These are phyloP conservation scores for Eustoma russellianum DNA, from an alignment of 257 asterid species.

Conservation along the genomic window DNA sequence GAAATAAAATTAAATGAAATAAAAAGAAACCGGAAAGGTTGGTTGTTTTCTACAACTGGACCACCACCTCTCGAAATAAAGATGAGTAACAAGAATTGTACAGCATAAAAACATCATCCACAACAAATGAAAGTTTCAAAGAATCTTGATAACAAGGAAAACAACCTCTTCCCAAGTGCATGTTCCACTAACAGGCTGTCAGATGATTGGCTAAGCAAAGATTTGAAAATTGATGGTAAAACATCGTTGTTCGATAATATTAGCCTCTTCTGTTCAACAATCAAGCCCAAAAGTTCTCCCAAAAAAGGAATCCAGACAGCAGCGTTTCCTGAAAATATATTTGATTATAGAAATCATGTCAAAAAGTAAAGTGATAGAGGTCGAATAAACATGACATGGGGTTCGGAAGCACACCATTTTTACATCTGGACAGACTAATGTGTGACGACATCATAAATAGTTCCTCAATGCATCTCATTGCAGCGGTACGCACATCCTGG, in stretches of 20 bases:
- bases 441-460: conserved; percentile 37
- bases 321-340: conserved; percentile 40
- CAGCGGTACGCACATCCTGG: conserved; percentile 58
- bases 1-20: too few relatives aligned
- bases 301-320: conserved; percentile 37
- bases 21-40: too few relatives aligned
- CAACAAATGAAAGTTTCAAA: not conserved
- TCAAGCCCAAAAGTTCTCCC: conserved; percentile 55
- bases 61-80: too few relatives aligned
- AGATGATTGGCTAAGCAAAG: conserved; percentile 54
- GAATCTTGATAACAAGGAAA: not conserved
- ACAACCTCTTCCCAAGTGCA: conserved; percentile 50
- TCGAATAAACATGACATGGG: too few relatives aligned
- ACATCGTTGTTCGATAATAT: conserved; percentile 60
- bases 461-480: conserved; percentile 68
- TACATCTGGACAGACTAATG: conserved; percentile 21
- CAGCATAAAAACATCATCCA: not conserved
- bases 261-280: conserved; percentile 66
- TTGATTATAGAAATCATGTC: conserved; percentile 13
- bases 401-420: conserved; percentile 33
- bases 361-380: conserved; percentile 3
- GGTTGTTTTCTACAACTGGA: too few relatives aligned
- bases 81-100: too few relatives aligned
- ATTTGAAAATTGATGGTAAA: conserved; percentile 51
- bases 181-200: conserved; percentile 53